phyloP scores from a whole-genome alignment of 2,329 filamentous ascomycete species.

The Atkinsonella texensis region DNA sequence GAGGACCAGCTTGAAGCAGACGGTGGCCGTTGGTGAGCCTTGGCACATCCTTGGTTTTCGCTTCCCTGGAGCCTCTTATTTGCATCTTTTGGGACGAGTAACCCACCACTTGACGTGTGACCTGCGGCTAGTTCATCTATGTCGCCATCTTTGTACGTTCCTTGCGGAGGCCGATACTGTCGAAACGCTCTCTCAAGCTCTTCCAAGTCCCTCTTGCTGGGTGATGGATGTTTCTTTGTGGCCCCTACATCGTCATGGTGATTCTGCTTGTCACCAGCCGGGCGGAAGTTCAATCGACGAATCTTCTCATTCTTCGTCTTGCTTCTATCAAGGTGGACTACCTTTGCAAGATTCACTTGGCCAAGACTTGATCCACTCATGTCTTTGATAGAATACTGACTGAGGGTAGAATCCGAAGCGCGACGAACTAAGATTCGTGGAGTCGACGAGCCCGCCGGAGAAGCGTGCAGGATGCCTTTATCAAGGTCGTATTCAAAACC shows the following conservation, averaged over 20 bases:
- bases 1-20: not conserved
- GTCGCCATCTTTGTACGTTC: conserved; percentile 10
- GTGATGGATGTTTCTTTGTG: conserved; percentile 33
- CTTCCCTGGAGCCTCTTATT: conserved; percentile 12
- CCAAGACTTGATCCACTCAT: conserved; percentile 1
- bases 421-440: conserved; percentile 17
- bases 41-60: not conserved
- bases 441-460: conserved; percentile 26
- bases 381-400: conserved; percentile 1
- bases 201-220: conserved; percentile 28
- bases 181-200: conserved; percentile 24
- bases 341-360: conserved; percentile 7
- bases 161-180: conserved; percentile 16
- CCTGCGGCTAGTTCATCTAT: conserved; percentile 19
- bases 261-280: not conserved
- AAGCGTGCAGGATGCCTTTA: conserved; percentile 24
- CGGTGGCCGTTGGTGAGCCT: not conserved
- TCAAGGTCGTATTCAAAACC: conserved; percentile 26
- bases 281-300: conserved; percentile 4
- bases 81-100: conserved; percentile 15
- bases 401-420: not conserved
- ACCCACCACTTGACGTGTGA: not conserved
- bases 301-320: not conserved
- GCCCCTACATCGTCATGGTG: conserved; percentile 6
- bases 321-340: conserved; percentile 7